Conservation (phyloP, 345 rosid genomes). For the Moricandia moricandioides region DNA sequence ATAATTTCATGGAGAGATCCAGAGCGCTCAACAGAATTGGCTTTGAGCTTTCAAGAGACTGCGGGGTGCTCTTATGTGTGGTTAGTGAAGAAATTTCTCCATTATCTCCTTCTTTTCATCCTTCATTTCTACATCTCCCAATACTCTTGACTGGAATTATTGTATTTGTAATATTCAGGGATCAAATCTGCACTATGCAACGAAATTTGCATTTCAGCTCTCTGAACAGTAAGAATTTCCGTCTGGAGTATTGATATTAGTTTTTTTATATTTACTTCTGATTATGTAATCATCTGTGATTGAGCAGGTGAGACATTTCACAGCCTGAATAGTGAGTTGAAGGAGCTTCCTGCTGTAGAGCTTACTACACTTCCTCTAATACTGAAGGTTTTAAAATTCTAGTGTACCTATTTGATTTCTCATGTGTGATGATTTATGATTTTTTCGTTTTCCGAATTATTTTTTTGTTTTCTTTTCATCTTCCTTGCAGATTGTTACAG, state of each 20-base stretch:
- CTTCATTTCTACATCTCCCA: background rate
- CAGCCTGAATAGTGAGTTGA: slow-evolving; percentile 70
- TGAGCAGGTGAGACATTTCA: slow-evolving; percentile 79
- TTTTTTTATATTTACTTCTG: background rate
- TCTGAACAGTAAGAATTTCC: slow-evolving; percentile 65
- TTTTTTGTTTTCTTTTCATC: slow-evolving; percentile 19
- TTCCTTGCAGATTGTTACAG: slow-evolving; percentile 56
- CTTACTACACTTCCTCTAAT: slow-evolving; percentile 85
- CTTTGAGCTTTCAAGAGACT: slow-evolving; percentile 94
- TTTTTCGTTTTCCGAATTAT: slow-evolving; percentile 55
- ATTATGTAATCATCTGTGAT: slow-evolving; percentile 23
- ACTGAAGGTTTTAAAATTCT: slow-evolving; percentile 80
- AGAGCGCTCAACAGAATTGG: slow-evolving; percentile 81
- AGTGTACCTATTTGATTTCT: slow-evolving; percentile 2
- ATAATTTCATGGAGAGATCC: slow-evolving; percentile 99
- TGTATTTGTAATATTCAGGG: slow-evolving; percentile 42
- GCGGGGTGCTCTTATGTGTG: slow-evolving; percentile 93
- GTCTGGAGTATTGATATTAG: slow-evolving; percentile 10
- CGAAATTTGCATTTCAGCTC: slow-evolving; percentile 78
- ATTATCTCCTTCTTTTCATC: background rate
- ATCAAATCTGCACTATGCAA: slow-evolving; percentile 78
- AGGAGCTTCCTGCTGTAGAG: slow-evolving; percentile 93
- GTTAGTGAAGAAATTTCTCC: slow-evolving; percentile 25
- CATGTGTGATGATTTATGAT: slow-evolving; percentile 6
- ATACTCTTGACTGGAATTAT: slow-evolving; percentile 1